Base-by-base conservation (phyloP, 805 yeast genomes). In the Schizosaccharomyces japonicus region DNA sequence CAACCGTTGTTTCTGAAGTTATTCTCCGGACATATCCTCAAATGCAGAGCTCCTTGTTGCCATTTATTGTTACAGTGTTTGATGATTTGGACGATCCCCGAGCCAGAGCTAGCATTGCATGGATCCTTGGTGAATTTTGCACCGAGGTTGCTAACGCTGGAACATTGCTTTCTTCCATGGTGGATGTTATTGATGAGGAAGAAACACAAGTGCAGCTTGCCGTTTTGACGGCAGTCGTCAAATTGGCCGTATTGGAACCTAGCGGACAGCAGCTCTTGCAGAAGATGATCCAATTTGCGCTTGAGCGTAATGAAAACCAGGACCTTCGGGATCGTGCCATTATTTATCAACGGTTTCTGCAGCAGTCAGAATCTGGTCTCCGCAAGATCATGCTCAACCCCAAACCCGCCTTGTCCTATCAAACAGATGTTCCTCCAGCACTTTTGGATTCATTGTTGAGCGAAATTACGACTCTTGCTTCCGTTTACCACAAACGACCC, bases 251-350 rank as follows among this genome's bases (percentile, higher is more conserved):
- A 26, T 81, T 84, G 0, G 57, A 64, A 3, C 59, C 59, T 19
- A 75, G 77, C 1, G 79, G 78, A 54, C 27, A 36, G 23, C 56
- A 63, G 1, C 55, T 78, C 10, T 72, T 83, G 2, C 63, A 81
- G 32, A 65, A 67, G 30, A 64, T 78, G 0, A 62, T 84, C 49
- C 75, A 75, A 55, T 60, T 66, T 58, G 79, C 84, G 5, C 79
- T 92, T 0, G 90, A 82, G 53, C 79, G 75, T 10, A 64, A 68
- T 1, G 76, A 76, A 51, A 77, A 82, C 54, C 94, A 95, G 0
- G 96, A 87, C 61, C 61, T 84, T 8, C 68, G 95, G 51, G 92
- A 82, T 53, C 63, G 94, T 34, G 95, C 87, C 0, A 78, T 67
- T 56, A 75, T 82, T 62, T 85, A 87, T 62, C 79, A 93, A 90